phyloP scores from a whole-genome alignment of 192 early-diverging fungal genomes.

The Coemansia sp. region DNA sequence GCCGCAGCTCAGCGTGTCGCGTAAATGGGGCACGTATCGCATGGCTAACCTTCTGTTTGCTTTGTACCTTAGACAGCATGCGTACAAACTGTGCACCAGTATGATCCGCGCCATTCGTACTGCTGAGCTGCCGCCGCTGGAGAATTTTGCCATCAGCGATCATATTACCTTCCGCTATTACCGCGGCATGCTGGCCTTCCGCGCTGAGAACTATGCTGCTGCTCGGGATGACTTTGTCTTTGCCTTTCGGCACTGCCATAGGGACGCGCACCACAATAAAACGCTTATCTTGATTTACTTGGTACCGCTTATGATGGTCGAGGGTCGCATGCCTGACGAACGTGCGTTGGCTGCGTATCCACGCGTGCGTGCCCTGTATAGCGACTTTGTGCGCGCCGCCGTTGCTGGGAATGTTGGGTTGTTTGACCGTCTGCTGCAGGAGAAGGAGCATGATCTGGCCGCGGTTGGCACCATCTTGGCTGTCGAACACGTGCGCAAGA shows the following conservation, averaged over 20 bases:
- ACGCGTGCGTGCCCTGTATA: constrained; percentile 59
- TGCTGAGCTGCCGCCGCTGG: constrained; percentile 71
- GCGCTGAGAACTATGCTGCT: constrained; percentile 72
- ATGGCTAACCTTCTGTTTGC: constrained; percentile 83
- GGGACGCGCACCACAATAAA: constrained; percentile 37
- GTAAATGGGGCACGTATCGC: constrained; percentile 93
- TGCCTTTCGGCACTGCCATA: constrained; percentile 49
- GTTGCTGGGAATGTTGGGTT: constrained; percentile 65
- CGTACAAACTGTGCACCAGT: constrained; percentile 78
- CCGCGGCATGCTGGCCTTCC: constrained; percentile 81
- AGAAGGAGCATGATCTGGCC: constrained; percentile 61
- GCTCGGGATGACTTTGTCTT: constrained; percentile 54
- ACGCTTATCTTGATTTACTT: constrained; percentile 80
- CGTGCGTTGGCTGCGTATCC: constrained; percentile 63
- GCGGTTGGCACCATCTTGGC: constrained; percentile 73
- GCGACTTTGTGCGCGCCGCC: constrained; percentile 63
- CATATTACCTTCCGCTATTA: constrained; percentile 86
- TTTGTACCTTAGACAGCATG: constrained; percentile 78
- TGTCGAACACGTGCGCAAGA: constrained; percentile 69
- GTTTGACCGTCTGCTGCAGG: constrained; percentile 68
- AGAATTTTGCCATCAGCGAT: constrained; percentile 79
- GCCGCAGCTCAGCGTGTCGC: constrained; percentile 48
- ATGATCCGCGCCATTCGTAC: constrained; percentile 70
- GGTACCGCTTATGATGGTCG: constrained; percentile 73
- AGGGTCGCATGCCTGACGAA: constrained; percentile 66